These are phyloP conservation scores for Moesziomyces aphidis DNA, from an alignment of 1,284 basidiomycete genomes.

Conservation along the genomic window DNA sequence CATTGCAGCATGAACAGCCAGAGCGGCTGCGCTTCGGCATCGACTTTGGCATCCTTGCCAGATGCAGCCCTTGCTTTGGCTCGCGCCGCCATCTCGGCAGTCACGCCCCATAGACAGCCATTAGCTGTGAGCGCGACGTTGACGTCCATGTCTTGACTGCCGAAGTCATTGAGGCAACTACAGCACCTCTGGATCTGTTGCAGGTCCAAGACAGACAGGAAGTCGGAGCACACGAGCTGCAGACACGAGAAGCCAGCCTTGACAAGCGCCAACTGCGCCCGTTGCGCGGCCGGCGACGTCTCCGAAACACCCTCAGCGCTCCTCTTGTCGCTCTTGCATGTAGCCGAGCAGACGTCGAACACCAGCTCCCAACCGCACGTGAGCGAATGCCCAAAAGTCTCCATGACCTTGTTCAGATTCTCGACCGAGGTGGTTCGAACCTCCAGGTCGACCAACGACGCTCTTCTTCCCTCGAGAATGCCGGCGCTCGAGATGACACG, in stretches of 20 bases:
- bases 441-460: constrained; percentile 72
- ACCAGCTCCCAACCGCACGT: constrained; percentile 91
- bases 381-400: constrained; percentile 89
- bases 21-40: constrained; percentile 30
- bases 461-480: constrained; percentile 71
- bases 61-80: constrained; percentile 15
- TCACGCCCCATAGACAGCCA: constrained; percentile 63
- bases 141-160: constrained; percentile 85
- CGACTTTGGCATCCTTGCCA: constrained; percentile 14
- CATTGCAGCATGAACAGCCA: constrained; percentile 93
- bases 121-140: constrained; percentile 86
- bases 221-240: constrained; percentile 90
- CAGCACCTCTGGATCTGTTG: constrained; percentile 88
- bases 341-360: constrained; percentile 76
- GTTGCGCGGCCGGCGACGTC: constrained; percentile 47
- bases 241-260: constrained; percentile 93
- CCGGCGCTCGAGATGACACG: constrained; percentile 85
- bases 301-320: constrained; percentile 55
- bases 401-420: constrained; percentile 84
- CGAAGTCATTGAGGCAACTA: constrained; percentile 87
- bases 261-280: constrained; percentile 70
- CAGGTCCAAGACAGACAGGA: constrained; percentile 81
- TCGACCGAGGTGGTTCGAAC: constrained; percentile 87
- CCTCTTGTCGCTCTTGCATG: constrained; percentile 36
- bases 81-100: constrained; percentile 58